A percentile compares a stretch with the other conserved stretches of the same genome.
phyloP scores from a whole-genome alignment of 495 filamentous ascomycete species.

The Lichenothelia convexa region DNA sequence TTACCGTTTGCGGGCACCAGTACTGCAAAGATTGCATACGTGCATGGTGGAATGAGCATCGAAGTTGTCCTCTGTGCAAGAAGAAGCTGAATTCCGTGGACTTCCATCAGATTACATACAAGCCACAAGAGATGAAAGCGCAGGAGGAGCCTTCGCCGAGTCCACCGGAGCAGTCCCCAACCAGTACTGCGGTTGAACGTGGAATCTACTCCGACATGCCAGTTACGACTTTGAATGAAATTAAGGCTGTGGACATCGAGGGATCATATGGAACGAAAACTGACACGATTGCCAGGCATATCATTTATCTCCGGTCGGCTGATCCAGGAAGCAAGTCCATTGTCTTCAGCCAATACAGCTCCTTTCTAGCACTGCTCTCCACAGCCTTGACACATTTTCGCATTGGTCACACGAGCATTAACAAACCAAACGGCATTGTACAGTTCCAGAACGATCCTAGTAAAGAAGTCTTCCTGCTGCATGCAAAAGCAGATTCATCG shows the following conservation, averaged over 20 bases:
- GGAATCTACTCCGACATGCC: constrained; percentile 72
- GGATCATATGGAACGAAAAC: constrained; percentile 76
- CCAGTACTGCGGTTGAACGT: constrained; percentile 17
- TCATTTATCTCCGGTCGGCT: constrained; percentile 64
- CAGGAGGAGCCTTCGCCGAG: constrained; percentile 39
- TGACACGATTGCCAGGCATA: constrained; percentile 63
- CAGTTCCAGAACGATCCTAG: constrained; percentile 57
- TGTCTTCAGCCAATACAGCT: constrained; percentile 72
- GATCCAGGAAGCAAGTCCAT: constrained; percentile 83
- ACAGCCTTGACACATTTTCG: constrained; percentile 45
- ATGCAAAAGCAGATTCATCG: constrained; percentile 71
- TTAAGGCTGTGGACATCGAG: constrained; percentile 61
- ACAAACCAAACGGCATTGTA: constrained; percentile 41
- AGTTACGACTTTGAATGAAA: constrained; percentile 50
- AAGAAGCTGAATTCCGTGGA: constrained; percentile 37
- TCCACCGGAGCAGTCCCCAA: too few relatives aligned
- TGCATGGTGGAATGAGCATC: constrained; percentile 38
- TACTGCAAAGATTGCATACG: constrained; percentile 76
- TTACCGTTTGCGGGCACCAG: constrained; percentile 80
- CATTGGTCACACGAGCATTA: constrained; percentile 54
- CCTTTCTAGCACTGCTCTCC: constrained; percentile 59
- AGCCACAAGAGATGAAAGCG: constrained; percentile 49
- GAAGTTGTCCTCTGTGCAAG: constrained; percentile 46
- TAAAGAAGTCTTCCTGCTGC: constrained; percentile 71
- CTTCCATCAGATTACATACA: constrained; percentile 68